phyloP scores from a whole-genome alignment of 148 eudicot genomes.

The Nyssa sinensis region DNA sequence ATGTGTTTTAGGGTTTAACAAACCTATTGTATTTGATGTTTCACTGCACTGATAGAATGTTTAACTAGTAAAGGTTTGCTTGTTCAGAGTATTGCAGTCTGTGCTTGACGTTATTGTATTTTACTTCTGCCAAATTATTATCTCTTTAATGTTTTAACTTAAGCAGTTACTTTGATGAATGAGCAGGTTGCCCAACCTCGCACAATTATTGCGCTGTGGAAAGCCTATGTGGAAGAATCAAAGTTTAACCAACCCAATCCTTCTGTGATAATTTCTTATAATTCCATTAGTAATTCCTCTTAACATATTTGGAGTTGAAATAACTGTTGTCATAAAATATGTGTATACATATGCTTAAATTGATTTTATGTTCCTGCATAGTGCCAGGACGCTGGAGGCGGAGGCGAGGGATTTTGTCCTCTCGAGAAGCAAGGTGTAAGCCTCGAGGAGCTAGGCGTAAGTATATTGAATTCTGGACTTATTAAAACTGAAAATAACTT shows the following conservation, averaged over 20 bases:
- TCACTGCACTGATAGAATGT: neutral
- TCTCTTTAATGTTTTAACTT: neutral
- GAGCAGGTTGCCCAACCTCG: constrained; percentile 90
- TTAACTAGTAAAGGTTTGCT: neutral
- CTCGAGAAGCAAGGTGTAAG: constrained; percentile 45
- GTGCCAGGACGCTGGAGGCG: constrained; percentile 68
- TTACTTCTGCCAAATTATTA: neutral
- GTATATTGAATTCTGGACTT: constrained; percentile 41
- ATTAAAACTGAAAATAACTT: constrained; percentile 16
- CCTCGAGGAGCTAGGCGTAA: constrained; percentile 61
- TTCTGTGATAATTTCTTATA: constrained; percentile 61
- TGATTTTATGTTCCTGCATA: constrained; percentile 51
- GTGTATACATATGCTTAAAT: constrained; percentile 17
- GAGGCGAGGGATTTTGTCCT: constrained; percentile 41
- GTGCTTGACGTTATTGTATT: neutral
- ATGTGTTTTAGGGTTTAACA: too few relatives aligned
- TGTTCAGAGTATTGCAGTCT: neutral
- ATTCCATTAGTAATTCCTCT: constrained; percentile 61
- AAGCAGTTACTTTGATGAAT: constrained; percentile 4
- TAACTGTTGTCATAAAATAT: too few relatives aligned
- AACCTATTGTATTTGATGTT: neutral
- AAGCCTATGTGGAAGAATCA: constrained; percentile 85
- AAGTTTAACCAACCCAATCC: constrained; percentile 65
- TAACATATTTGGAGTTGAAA: constrained; percentile 10
- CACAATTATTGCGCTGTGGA: constrained; percentile 70